Evolutionary conservation across 495 filamentous ascomycete genomes (phyloP), one percentile per base, ranked within the genome.

Genomic region (Neurospora sp.): DNA sequence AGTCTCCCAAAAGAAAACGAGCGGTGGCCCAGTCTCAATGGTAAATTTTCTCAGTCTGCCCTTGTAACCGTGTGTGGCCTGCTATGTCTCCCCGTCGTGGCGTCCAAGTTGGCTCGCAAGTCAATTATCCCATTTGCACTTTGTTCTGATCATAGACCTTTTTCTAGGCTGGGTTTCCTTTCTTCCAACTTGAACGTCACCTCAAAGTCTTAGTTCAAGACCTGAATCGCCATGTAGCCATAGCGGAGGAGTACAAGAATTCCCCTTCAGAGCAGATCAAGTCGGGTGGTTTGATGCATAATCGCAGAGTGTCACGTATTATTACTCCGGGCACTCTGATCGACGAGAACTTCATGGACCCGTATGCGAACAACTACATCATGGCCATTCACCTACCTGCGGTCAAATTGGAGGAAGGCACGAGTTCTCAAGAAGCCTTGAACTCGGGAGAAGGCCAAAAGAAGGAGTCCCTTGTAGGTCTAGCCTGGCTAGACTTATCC

Each of bases 271-370:
- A 86, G 45, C 92, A 88, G 81, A 82, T 87, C 53, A 93, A 90
- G 72, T 86, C 89, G 14, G 92, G 92, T 8, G 92, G 92, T 3
- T 83, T 96, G 69, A 81, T 93, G 79, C 96, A 94, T 78, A 92
- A 94, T 77, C 90, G 96, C 53, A 89, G 85, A 73, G 92, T 99
- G 17, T 87, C 92, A 53, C 90, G 96, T 48, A 90, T 98, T 71
- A 87, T 99, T 79, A 97, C 96, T 0, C 94, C 96, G 0, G 96
- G 96, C 9, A 99, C 96, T 1, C 82, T 98, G 59, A 97, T 98
- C 75, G 96, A 99, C 79, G 96, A 99, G 81, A 94, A 94, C 74
- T 98, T 98, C 80, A 92, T 98, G 84, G 92, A 98, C 76, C 91
- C 93, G 0, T 94, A 91, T 70, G 89, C 93, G 74, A 97, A 96